Percentiles rank a stretch among this genome's conserved stretches.
Conservation (phyloP, 306 rosid genomes). For the Adenanthera pavonina region DNA sequence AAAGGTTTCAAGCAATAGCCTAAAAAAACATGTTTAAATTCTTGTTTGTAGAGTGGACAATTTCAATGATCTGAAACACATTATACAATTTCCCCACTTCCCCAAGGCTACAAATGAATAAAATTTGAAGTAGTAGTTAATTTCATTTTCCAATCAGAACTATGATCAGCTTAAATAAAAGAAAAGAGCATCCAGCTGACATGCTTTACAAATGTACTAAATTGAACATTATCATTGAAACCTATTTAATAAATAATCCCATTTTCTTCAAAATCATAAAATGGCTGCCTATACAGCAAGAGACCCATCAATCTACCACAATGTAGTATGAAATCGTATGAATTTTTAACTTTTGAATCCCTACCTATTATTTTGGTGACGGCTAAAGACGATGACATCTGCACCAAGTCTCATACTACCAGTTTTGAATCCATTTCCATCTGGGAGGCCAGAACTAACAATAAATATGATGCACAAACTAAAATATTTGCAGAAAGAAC, state of each 20-base stretch:
- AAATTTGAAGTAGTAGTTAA: background rate
- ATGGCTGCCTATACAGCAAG: slow-evolving; percentile 3
- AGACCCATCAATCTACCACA: slow-evolving; percentile 13
- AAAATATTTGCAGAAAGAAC: slow-evolving; percentile 35
- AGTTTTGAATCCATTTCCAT: slow-evolving; percentile 99
- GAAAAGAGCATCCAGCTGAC: background rate
- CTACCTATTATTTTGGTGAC: slow-evolving; percentile 66
- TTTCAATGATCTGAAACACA: slow-evolving; percentile 6
- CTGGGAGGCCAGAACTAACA: slow-evolving; percentile 61
- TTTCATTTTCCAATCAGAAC: slow-evolving; percentile 21
- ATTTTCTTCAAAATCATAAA: slow-evolving; percentile 5
- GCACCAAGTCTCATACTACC: slow-evolving; percentile 98
- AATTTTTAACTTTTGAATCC: slow-evolving; percentile 37
- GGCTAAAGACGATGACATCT: slow-evolving; percentile 87
- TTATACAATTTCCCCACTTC: slow-evolving; percentile 23
- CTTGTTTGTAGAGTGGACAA: slow-evolving; percentile 7
- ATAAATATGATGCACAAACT: slow-evolving; percentile 37
- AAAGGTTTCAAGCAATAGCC: background rate
- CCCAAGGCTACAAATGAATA: background rate
- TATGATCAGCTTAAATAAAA: background rate
- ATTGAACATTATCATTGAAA: slow-evolving; percentile 1
- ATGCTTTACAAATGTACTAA: background rate
- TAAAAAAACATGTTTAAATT: slow-evolving; percentile 8
- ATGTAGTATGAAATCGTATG: background rate
- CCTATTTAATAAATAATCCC: slow-evolving; percentile 12